Base-by-base conservation (phyloP, 2,329 filamentous ascomycete genomes). In the Aspergillus glaucus region DNA sequence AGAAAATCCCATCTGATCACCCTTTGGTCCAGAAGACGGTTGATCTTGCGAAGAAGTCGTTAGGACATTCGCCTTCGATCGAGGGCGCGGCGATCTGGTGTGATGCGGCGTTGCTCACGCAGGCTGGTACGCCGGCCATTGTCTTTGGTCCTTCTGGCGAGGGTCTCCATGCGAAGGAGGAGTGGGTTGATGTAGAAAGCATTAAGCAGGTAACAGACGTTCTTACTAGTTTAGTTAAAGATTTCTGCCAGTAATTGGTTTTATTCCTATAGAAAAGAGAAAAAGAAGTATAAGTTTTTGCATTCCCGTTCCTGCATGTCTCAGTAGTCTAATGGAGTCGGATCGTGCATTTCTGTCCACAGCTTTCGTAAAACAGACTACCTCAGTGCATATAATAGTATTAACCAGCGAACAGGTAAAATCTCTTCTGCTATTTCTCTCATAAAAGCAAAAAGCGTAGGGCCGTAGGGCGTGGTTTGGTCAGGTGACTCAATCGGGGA, bases 101-200 rank as follows among this genome's bases (percentile, higher is more conserved):
- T 0, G 76, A 80, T 55, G 74, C 70, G n/a, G 76, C 76, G 1
- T 56, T 79, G 10, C 52, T 80, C 1, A 63, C 67, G 1, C 64
- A 71, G 15, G 63, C 60, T 12, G 77, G 75, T 0, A 75, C 79
- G 24, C 69, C 75, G 0, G 60, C 69, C 0, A 60, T 80, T 14
- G 63, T 79, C 1, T 78, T 70, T 57, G 75, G 77, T 0, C 75
- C 75, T 0, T 60, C 57, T 7, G 77, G 75, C 0, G 67, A 71
- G n/a, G 78, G 78, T 0, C 52, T 79, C 3, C 76, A 80, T 54
- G 67, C 64, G 1, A 75, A 74, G 44, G 70, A 75, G 48, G 77
- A 81, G 59, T 79, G 71, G 69, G 75, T 75, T 0, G 68, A 74
- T 19, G 62, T 72, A 1, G 56, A 73, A 8, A 76, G 73, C 32